A percentile compares a stretch with the other conserved stretches of the same genome.
Evolutionary conservation across 768 basidiomycete genomes (phyloP).

Genomic region (Amylocystis lapponica): DNA sequence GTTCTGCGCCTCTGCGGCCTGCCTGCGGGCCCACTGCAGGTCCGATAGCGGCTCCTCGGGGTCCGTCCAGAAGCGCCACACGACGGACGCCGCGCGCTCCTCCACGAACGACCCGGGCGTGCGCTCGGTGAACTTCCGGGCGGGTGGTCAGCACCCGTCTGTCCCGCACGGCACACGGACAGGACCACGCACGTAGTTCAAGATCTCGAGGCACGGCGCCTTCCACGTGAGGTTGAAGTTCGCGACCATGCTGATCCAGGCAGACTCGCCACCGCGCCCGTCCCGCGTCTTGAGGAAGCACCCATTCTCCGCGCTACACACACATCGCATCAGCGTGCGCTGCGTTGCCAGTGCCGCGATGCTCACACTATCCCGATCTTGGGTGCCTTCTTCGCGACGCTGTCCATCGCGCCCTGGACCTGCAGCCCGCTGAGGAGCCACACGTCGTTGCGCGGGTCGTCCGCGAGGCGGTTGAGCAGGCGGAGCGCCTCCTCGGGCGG

Average conservation of each 20-base stretch:
- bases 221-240: conserved; percentile 83
- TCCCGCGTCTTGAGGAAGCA: conserved; percentile 68
- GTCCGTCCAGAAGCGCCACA: conserved; percentile 80
- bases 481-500: conserved; percentile 36
- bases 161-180: neutral
- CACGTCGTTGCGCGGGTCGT: conserved; percentile 67
- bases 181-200: conserved; percentile 65
- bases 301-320: conserved; percentile 75
- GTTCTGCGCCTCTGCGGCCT: conserved; percentile 89
- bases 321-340: neutral
- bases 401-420: conserved; percentile 56
- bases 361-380: conserved; percentile 72
- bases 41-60: conserved; percentile 38
- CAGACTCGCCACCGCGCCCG: conserved; percentile 22
- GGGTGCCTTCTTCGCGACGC: conserved; percentile 53
- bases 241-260: conserved; percentile 79
- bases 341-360: neutral
- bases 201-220: conserved; percentile 70
- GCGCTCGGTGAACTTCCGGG: conserved; percentile 75
- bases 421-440: conserved; percentile 79
- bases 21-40: conserved; percentile 76
- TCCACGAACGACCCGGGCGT: conserved; percentile 84
- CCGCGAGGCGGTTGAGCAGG: conserved; percentile 50
- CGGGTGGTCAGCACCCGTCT: neutral
- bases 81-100: conserved; percentile 73